Evolutionary conservation across 1,284 basidiomycete genomes (phyloP).

Genomic region (Cystobasidiaceae sp.): DNA sequence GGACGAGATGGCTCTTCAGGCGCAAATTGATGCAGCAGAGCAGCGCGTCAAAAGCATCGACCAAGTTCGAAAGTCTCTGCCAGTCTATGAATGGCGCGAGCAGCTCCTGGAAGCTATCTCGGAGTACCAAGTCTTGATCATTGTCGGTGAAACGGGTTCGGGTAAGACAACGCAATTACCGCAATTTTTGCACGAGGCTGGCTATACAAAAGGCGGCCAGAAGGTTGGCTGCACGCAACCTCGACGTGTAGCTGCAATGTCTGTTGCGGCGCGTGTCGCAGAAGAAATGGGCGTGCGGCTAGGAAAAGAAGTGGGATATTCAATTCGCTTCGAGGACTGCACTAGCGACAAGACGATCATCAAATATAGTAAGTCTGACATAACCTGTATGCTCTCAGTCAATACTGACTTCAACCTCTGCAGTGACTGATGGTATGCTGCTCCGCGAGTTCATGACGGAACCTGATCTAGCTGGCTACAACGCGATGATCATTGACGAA

Average conservation of each 20-base stretch:
- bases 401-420: background rate
- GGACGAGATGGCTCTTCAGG: slow-evolving; percentile 78
- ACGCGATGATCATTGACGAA: slow-evolving; percentile 90
- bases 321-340: slow-evolving; percentile 98
- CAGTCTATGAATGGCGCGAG: slow-evolving; percentile 80
- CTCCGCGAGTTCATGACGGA: slow-evolving; percentile 92
- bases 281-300: slow-evolving; percentile 97
- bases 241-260: slow-evolving; percentile 98
- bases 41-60: slow-evolving; percentile 76
- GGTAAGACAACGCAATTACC: slow-evolving; percentile 98
- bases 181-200: slow-evolving; percentile 92
- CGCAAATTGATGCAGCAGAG: slow-evolving; percentile 88
- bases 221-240: slow-evolving; percentile 98
- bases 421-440: slow-evolving; percentile 94
- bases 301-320: slow-evolving; percentile 96
- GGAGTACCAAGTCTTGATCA: slow-evolving; percentile 64
- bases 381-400: background rate
- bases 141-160: slow-evolving; percentile 49
- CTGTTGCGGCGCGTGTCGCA: slow-evolving; percentile 94
- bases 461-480: slow-evolving; percentile 86
- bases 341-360: slow-evolving; percentile 96
- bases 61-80: slow-evolving; percentile 82
- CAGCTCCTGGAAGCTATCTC: slow-evolving; percentile 81
- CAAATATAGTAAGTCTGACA: slow-evolving; percentile 67
- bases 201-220: slow-evolving; percentile 75